Conservation (phyloP, 2,329 filamentous ascomycete species). For the Dactylellina leptospora region DNA sequence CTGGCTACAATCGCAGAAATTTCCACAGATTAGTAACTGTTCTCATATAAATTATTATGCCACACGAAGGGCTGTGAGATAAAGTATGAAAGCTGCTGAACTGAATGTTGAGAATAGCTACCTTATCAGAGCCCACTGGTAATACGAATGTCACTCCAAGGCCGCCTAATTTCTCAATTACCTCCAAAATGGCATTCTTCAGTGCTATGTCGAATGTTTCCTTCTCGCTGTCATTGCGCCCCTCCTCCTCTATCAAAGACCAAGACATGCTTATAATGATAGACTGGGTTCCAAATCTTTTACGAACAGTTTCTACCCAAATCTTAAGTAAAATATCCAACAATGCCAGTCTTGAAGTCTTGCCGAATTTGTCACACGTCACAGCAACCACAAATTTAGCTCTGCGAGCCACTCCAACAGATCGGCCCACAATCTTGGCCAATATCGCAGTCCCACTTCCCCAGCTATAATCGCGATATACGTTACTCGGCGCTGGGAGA, state of each 20-base stretch:
- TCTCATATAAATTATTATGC: too few relatives aligned
- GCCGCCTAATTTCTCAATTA: not conserved
- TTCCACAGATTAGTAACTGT: too few relatives aligned
- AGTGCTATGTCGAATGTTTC: not conserved
- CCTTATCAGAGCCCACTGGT: not conserved
- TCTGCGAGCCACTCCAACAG: not conserved
- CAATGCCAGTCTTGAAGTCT: not conserved
- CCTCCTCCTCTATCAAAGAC: not conserved
- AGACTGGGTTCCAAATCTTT: not conserved
- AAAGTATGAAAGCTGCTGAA: not conserved
- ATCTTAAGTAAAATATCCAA: not conserved
- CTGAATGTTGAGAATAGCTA: not conserved
- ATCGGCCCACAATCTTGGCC: not conserved
- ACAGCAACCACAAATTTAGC: not conserved
- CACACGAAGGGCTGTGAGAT: not conserved
- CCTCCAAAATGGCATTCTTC: not conserved
- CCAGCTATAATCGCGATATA: constrained; percentile 4
- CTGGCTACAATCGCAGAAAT: not conserved
- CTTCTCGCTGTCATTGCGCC: not conserved
- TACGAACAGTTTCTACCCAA: not conserved
- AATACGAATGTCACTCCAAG: not conserved
- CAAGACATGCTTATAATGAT: constrained; percentile 22
- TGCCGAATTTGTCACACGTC: not conserved
- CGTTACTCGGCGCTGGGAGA: not conserved
- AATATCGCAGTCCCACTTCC: not conserved